Percentiles rank a stretch among this genome's conserved stretches.
phyloP scores from a whole-genome alignment of 306 rosid species.

The Sophora flavescens region DNA sequence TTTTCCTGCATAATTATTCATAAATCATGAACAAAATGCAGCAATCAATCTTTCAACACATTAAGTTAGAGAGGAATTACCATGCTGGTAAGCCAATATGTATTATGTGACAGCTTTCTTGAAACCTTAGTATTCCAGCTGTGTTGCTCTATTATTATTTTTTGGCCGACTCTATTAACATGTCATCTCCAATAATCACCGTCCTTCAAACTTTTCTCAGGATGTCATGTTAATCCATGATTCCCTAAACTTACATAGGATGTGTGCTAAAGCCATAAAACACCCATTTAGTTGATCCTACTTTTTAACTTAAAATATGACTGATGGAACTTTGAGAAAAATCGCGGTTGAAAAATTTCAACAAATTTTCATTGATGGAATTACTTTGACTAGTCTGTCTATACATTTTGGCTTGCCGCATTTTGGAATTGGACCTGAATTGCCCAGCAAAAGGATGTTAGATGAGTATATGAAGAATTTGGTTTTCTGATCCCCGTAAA shows the following conservation, averaged over 20 bases:
- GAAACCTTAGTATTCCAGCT: constrained; percentile 1
- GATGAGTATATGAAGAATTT: constrained; percentile 17
- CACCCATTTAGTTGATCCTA: neutral
- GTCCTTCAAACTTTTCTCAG: neutral
- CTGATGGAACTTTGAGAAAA: constrained; percentile 16
- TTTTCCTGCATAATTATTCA: neutral
- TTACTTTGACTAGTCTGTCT: constrained; percentile 32
- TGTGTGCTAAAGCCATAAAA: constrained; percentile 51
- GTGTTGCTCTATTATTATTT: neutral
- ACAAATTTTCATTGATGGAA: constrained; percentile 22
- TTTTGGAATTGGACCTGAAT: constrained; percentile 25
- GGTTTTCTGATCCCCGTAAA: neutral
- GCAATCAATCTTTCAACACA: neutral
- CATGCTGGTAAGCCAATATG: neutral
- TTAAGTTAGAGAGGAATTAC: neutral
- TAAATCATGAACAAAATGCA: constrained; percentile 3
- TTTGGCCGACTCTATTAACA: neutral
- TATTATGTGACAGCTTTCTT: neutral
- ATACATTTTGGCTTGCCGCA: constrained; percentile 40
- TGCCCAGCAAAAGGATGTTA: constrained; percentile 36
- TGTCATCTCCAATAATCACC: neutral
- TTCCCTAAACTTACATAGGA: neutral
- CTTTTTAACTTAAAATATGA: neutral
- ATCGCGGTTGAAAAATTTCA: neutral
- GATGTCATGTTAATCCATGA: constrained; percentile 4